phyloP scores from a whole-genome alignment of 768 basidiomycete genomes.

The Crepidotus variabilis region DNA sequence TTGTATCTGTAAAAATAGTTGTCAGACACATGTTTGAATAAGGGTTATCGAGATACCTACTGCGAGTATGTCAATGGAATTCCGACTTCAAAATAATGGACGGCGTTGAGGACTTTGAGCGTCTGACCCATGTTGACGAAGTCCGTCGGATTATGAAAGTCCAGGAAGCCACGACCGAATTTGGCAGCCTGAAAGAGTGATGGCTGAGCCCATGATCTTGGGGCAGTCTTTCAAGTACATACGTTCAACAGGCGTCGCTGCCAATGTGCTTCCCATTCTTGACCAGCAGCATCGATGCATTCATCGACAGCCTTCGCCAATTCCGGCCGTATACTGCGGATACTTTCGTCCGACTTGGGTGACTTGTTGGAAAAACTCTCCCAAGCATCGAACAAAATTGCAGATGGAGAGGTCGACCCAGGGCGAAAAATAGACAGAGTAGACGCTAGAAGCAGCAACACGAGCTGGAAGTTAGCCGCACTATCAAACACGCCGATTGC shows the following conservation, averaged over 20 bases:
- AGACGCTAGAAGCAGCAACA: conserved; percentile 46
- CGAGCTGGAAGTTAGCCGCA: neutral
- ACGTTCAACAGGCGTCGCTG: conserved; percentile 85
- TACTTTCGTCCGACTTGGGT: conserved; percentile 90
- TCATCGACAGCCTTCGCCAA: conserved; percentile 84
- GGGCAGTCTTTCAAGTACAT: conserved; percentile 17
- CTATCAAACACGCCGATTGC: neutral
- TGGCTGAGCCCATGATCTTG: neutral
- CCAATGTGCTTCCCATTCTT: conserved; percentile 90
- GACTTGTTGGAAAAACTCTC: conserved; percentile 80
- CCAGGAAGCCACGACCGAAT: conserved; percentile 91
- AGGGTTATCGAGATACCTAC: conserved; percentile 41
- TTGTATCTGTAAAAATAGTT: conserved; percentile 59
- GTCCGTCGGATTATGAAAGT: conserved; percentile 88
- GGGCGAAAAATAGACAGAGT: conserved; percentile 85
- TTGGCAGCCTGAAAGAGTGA: conserved; percentile 73
- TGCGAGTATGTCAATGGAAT: conserved; percentile 90
- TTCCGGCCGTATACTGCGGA: conserved; percentile 84
- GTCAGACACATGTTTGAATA: neutral
- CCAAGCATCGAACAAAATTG: conserved; percentile 91
- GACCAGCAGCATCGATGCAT: conserved; percentile 90
- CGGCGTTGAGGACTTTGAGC: conserved; percentile 91
- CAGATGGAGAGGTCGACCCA: conserved; percentile 87
- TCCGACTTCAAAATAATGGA: conserved; percentile 87
- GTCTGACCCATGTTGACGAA: conserved; percentile 92